Conservation (phyloP, 192 early-diverging fungal genomes). For the Geosiphon pyriformis region DNA sequence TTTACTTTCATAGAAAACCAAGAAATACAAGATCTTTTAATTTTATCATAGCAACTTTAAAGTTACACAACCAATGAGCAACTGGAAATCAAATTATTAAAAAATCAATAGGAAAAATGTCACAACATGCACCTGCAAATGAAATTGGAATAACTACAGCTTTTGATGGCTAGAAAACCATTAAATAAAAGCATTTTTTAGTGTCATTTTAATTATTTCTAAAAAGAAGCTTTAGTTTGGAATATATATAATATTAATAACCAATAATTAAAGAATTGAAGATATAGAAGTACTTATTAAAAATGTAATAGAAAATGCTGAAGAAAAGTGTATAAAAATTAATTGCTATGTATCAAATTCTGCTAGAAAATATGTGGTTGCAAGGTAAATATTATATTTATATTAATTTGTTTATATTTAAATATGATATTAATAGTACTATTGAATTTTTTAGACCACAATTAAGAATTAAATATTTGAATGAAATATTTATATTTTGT, state of each 20-base stretch:
- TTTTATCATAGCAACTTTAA: constrained; percentile 4
- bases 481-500: not conserved
- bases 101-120: not conserved
- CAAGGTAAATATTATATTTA: constrained; percentile 2
- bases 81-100: no score
- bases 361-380: constrained; percentile 1
- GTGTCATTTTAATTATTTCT: constrained; percentile 5
- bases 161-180: constrained; percentile 2
- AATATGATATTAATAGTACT: not conserved
- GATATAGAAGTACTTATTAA: not conserved
- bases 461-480: not conserved
- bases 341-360: not conserved
- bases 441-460: not conserved
- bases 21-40: constrained; percentile 6
- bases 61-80: not conserved
- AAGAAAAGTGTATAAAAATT: constrained; percentile 1
- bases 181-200: constrained; percentile 1
- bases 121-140: not conserved
- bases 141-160: constrained; percentile 4
- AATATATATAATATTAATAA: not conserved
- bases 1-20: constrained; percentile 14
- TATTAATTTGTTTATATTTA: not conserved
- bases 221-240: not conserved
- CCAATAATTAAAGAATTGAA: not conserved
- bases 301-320: constrained; percentile 3